Conservation (phyloP, 805 yeast genomes). For the Saccharomycodes ludwigii region DNA sequence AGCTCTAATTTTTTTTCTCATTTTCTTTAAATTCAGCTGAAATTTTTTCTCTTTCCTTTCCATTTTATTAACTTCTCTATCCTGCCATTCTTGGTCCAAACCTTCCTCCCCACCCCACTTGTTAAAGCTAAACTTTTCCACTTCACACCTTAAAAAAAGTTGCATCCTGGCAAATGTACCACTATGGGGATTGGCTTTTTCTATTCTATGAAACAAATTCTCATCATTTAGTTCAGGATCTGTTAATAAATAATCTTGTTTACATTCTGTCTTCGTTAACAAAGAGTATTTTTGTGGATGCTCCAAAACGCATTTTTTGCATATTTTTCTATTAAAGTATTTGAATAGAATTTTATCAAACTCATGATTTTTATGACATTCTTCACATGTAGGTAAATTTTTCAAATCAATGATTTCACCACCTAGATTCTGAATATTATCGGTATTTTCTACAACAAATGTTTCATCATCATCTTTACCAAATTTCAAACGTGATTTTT, state of each 20-base stretch:
- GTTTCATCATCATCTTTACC: neutral
- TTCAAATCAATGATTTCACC: constrained; percentile 4
- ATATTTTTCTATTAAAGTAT: constrained; percentile 65
- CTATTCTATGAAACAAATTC: constrained; percentile 57
- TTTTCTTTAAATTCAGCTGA: constrained; percentile 64
- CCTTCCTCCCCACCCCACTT: constrained; percentile 93
- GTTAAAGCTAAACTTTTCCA: constrained; percentile 84
- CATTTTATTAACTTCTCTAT: constrained; percentile 61
- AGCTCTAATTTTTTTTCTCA: constrained; percentile 87
- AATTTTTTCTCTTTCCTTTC: constrained; percentile 69
- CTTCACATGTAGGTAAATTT: constrained; percentile 54
- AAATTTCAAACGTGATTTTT: constrained; percentile 10
- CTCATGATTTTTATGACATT: constrained; percentile 64
- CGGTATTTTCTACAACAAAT: constrained; percentile 5
- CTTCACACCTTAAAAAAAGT: constrained; percentile 75
- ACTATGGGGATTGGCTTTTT: constrained; percentile 90
- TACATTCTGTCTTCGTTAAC: constrained; percentile 89
- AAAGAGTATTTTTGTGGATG: constrained; percentile 82
- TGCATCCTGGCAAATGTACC: constrained; percentile 86
- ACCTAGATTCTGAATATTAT: constrained; percentile 19
- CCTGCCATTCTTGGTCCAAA: constrained; percentile 83
- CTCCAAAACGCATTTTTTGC: constrained; percentile 61
- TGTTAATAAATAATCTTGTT: constrained; percentile 82
- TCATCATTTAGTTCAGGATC: constrained; percentile 82
- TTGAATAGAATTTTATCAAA: constrained; percentile 60